Base-by-base conservation (phyloP, 1,284 basidiomycete species). In the Calocybe gambosa region DNA sequence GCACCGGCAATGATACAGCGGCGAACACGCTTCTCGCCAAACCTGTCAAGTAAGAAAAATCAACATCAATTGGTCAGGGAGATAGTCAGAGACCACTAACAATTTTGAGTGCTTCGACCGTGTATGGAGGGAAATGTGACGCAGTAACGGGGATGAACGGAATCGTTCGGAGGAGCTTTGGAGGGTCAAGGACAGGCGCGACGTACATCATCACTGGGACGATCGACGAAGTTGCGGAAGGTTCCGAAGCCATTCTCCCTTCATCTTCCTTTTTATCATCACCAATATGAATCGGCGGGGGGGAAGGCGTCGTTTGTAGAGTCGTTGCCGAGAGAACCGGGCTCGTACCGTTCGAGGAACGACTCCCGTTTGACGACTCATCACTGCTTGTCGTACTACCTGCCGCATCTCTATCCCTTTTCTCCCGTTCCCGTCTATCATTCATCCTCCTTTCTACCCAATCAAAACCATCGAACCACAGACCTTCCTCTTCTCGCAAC, bases 251-350 rank as follows among this genome's bases (percentile, higher is more conserved):
- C 13, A 37, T 6, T 8, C 42, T 43, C 23, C 55, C 51, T 3
- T 56, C 47, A 9, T 61, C 56, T 23, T 71, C 68, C 19, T 70
- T 66, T 46, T 67, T 50, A 21, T 60, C 50, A 53, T 65, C 56
- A 45, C 63, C 43, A 8, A 55, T 45, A 19, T 5, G 37, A 16
- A 47, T 42, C n/a, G 83, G 83, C 0, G 83, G 80, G 0, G 84
- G 84, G 0, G 81, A 85, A 0, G 84, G 84, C 2, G 85, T 86
- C 13, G 84, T 87, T 50, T 81, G 80, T 13, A 87, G 57, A 2
- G 84, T 87, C 4, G 80, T 77, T 0, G 82, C 82, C 5, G 82
- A 85, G n/a, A 86, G 59, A 1, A 85, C 82, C 0, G 84, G 84
- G 54, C 82, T 85, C n/a, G 82, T 85, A 25, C 73, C 71, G 48